Evolutionary conservation across 441 rosid genomes (phyloP).

Genomic region (Syzygium syzygioides): DNA sequence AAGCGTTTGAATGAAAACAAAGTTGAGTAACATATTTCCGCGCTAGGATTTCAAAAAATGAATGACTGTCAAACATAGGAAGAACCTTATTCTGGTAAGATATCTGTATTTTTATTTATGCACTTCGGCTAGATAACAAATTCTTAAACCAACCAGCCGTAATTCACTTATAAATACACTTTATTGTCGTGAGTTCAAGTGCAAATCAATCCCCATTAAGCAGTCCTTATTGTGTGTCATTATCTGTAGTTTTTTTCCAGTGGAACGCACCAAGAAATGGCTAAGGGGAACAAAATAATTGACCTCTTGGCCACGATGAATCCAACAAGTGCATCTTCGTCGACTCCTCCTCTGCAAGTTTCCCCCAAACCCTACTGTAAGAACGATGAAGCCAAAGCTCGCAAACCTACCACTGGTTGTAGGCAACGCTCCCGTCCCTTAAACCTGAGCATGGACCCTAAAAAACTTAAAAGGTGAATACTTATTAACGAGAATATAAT

Average conservation of each 20-base stretch:
- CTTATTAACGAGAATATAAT: not conserved
- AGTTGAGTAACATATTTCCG: not conserved
- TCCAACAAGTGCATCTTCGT: not conserved
- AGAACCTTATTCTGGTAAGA: not conserved
- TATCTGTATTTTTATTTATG: not conserved
- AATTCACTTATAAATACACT: not conserved
- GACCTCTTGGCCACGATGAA: not conserved
- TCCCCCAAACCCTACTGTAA: not conserved
- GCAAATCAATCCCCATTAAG: not conserved
- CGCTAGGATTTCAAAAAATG: not conserved
- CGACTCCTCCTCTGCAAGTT: not conserved
- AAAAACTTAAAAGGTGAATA: not conserved
- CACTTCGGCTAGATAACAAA: not conserved
- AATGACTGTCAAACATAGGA: not conserved
- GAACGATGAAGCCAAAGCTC: not conserved
- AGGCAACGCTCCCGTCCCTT: not conserved
- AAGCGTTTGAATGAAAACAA: not conserved
- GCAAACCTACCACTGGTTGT: not conserved
- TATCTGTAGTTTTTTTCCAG: not conserved
- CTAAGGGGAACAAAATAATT: not conserved
- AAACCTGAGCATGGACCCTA: not conserved
- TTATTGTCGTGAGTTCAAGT: not conserved
- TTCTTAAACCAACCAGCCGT: not conserved
- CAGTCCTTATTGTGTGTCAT: not conserved
- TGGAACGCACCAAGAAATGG: not conserved